Evolutionary conservation across 805 yeast species (phyloP).

Genomic region (Starmerella geochares): DNA sequence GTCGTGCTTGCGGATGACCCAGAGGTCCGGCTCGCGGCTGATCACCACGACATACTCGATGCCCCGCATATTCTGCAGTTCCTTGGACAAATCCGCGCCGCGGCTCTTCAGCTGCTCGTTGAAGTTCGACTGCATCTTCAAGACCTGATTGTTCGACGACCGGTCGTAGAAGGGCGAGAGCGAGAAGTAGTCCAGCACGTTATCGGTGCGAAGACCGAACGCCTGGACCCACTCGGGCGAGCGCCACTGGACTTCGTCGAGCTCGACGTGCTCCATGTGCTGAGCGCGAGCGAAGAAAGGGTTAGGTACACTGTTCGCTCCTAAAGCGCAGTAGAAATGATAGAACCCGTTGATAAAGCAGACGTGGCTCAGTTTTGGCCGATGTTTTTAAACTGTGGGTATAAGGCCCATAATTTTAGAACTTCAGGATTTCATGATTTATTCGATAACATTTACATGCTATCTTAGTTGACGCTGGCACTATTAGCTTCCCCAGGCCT

Average conservation of each 20-base stretch:
- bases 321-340: too few relatives aligned
- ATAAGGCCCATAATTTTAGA: too few relatives aligned
- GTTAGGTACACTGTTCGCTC: too few relatives aligned
- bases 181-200: slow-evolving; percentile 85
- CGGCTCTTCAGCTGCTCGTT: slow-evolving; percentile 40
- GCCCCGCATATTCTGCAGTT: slow-evolving; percentile 71
- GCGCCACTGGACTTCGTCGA: slow-evolving; percentile 93
- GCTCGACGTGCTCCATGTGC: slow-evolving; percentile 25
- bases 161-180: slow-evolving; percentile 93
- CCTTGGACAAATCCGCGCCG: slow-evolving; percentile 38
- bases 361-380: too few relatives aligned
- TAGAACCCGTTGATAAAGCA: too few relatives aligned
- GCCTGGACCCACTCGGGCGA: slow-evolving; percentile 95
- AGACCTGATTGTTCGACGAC: slow-evolving; percentile 84
- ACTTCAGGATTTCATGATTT: too few relatives aligned
- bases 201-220: slow-evolving; percentile 70
- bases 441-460: too few relatives aligned
- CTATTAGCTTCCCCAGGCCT: too few relatives aligned
- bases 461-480: too few relatives aligned
- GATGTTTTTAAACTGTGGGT: too few relatives aligned
- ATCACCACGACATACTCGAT: slow-evolving; percentile 68
- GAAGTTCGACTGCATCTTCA: slow-evolving; percentile 91
- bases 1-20: slow-evolving; percentile 80
- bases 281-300: not conserved
- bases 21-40: slow-evolving; percentile 79